Percentiles rank a stretch among this genome's conserved stretches.
Conservation (phyloP, 2,329 filamentous ascomycete genomes). For the Sporothrix pseudoabietina region DNA sequence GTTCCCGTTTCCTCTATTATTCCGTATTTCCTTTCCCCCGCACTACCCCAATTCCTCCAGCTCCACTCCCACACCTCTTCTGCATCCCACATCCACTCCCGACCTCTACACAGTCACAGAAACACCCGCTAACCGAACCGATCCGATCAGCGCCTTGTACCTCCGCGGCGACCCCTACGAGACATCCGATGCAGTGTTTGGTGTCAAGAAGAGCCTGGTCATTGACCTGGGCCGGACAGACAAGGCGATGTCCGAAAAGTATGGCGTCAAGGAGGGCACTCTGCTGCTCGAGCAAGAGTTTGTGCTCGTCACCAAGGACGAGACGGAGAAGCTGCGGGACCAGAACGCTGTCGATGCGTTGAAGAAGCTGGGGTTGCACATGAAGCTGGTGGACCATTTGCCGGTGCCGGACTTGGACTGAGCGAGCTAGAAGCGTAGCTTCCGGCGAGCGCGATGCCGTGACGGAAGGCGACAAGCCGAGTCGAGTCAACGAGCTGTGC, state of each 20-base stretch:
- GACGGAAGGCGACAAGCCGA: background rate
- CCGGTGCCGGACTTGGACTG: slow-evolving; percentile 69
- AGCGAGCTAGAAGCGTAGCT: slow-evolving; percentile 20
- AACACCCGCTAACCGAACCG: slow-evolving; percentile 22
- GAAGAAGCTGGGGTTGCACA: slow-evolving; percentile 64
- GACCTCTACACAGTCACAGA: background rate
- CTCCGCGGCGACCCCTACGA: slow-evolving; percentile 78
- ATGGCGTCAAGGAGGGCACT: slow-evolving; percentile 64
- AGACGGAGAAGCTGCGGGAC: slow-evolving; percentile 67
- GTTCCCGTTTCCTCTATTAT: background rate
- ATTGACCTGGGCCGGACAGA: slow-evolving; percentile 60
- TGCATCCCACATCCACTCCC: background rate
- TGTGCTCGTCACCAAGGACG: slow-evolving; percentile 70
- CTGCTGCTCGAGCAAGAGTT: slow-evolving; percentile 73
- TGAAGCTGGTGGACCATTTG: slow-evolving; percentile 75
- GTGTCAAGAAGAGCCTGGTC: slow-evolving; percentile 79
- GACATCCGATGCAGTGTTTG: slow-evolving; percentile 81
- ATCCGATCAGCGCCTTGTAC: slow-evolving; percentile 65
- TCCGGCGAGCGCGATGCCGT: too few species aligned
- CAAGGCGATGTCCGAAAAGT: slow-evolving; percentile 59
- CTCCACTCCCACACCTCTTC: background rate
- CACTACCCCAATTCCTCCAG: slow-evolving; percentile 20
- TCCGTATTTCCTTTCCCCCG: slow-evolving; percentile 8
- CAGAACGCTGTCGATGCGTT: slow-evolving; percentile 66
- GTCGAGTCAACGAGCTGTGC: too few species aligned